Percentiles rank a stretch among this genome's conserved stretches.
These are phyloP conservation scores for Microcyclosporella mali DNA, from an alignment of 2,329 filamentous ascomycete genomes.

Conservation along the genomic window DNA sequence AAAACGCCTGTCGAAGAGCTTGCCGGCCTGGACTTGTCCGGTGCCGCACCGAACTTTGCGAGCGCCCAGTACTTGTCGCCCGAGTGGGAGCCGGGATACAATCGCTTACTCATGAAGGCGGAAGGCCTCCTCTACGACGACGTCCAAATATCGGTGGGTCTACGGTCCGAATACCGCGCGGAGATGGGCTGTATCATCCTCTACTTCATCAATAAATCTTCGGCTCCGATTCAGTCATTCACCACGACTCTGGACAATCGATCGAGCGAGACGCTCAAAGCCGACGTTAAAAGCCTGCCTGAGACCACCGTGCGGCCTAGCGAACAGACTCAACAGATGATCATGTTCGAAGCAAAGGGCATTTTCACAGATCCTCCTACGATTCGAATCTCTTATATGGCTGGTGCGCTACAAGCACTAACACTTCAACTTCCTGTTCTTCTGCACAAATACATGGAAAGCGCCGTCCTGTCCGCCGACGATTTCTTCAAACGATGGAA, in stretches of 20 bases:
- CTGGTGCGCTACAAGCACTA: constrained; percentile 84
- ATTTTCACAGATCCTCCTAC: constrained; percentile 82
- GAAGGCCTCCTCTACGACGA: constrained; percentile 95
- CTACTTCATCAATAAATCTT: constrained; percentile 93
- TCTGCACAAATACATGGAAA: constrained; percentile 95
- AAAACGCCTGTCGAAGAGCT: constrained; percentile 53
- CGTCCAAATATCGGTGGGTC: constrained; percentile 82
- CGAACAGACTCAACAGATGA: constrained; percentile 81
- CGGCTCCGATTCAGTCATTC: constrained; percentile 77
- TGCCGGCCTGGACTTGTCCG: constrained; percentile 72
- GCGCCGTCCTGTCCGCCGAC: constrained; percentile 75
- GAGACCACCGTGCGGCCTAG: constrained; percentile 71
- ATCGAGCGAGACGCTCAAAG: constrained; percentile 61
- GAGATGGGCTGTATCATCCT: constrained; percentile 92
- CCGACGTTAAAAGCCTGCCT: constrained; percentile 82
- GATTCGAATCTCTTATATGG: constrained; percentile 88
- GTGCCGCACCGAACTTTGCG: constrained; percentile 71
- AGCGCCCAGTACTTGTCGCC: constrained; percentile 89
- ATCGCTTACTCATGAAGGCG: constrained; percentile 67
- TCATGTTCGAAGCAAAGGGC: constrained; percentile 83
- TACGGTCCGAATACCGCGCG: constrained; percentile 90
- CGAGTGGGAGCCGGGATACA: constrained; percentile 88
- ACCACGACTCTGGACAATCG: constrained; percentile 87
- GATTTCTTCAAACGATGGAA: constrained; percentile 99
- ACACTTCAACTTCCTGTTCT: constrained; percentile 85